Conservation (phyloP, 768 basidiomycete species). For the Flagelloscypha sp. region DNA sequence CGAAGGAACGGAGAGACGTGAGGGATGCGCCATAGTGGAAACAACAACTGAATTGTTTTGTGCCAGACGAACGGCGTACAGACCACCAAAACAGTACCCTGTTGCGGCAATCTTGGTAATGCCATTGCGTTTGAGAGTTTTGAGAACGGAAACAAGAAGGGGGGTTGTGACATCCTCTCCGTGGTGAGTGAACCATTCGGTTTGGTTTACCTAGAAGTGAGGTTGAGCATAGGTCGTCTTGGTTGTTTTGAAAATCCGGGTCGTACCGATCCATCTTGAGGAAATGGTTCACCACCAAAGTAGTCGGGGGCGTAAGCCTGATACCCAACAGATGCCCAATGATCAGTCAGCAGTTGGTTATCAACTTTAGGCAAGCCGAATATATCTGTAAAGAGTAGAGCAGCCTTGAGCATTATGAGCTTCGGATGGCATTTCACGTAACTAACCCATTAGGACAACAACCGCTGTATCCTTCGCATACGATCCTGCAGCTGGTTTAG, state of each 20-base stretch:
- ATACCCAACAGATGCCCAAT: too few relatives aligned
- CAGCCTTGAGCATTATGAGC: too few relatives aligned
- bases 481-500: conserved; percentile 28
- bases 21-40: conserved; percentile 13
- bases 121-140: conserved; percentile 16
- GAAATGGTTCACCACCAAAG: conserved; percentile 13
- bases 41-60: conserved; percentile 15
- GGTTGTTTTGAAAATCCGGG: conserved; percentile 3
- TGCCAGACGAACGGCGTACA: conserved; percentile 11
- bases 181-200: conserved; percentile 27
- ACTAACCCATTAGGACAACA: too few relatives aligned
- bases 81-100: conserved; percentile 34
- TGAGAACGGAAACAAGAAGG: conserved; percentile 27
- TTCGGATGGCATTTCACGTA: too few relatives aligned
- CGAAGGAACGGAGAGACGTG: conserved; percentile 8
- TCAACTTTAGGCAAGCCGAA: conserved; percentile 27
- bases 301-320: too few relatives aligned
- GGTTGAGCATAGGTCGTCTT: background rate
- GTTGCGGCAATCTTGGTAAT: conserved; percentile 31
- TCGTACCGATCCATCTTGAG: conserved; percentile 3
- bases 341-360: too few relatives aligned
- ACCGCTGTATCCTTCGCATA: conserved; percentile 33
- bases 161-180: conserved; percentile 23
- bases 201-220: conserved; percentile 20
- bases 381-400: conserved; percentile 32